phyloP scores from a whole-genome alignment of 2,329 filamentous ascomycete genomes.

The Bipolaris cookei region DNA sequence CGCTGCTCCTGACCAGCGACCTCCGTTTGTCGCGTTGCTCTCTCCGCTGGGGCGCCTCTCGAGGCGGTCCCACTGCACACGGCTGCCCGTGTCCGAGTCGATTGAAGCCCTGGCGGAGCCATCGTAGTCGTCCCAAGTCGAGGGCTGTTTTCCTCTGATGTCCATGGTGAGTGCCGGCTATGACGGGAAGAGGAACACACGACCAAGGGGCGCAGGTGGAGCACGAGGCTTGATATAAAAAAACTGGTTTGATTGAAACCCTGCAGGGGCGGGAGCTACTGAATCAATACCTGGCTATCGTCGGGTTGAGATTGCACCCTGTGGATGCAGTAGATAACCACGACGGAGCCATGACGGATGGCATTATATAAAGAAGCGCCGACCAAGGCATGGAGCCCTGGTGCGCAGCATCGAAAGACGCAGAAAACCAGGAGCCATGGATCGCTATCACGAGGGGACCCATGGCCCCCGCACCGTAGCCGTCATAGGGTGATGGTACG shows the following conservation, averaged over 20 bases:
- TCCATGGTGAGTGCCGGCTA: conserved; percentile 39
- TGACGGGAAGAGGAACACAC: conserved; percentile 3
- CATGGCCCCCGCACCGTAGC: conserved; percentile 15
- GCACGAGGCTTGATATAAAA: conserved; percentile 13
- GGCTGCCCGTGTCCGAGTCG: conserved; percentile 46
- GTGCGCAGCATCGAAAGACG: conserved; percentile 12
- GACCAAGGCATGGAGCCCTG: conserved; percentile 9
- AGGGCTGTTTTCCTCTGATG: conserved; percentile 50
- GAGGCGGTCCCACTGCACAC: conserved; percentile 49
- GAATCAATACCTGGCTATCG: conserved; percentile 37
- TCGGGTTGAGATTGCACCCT: conserved; percentile 32
- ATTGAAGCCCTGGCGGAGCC: conserved; percentile 51
- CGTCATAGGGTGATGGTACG: conserved; percentile 18
- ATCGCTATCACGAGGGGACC: conserved; percentile 17
- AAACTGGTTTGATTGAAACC: conserved; percentile 30
- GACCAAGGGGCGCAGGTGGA: conserved; percentile 12
- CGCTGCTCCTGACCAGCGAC: conserved; percentile 28
- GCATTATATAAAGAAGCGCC: conserved; percentile 27
- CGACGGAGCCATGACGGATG: conserved; percentile 11
- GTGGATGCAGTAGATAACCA: conserved; percentile 22
- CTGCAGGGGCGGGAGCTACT: conserved; percentile 45
- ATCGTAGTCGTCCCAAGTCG: conserved; percentile 56
- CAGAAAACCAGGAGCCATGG: conserved; percentile 6
- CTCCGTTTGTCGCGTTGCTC: conserved; percentile 35
- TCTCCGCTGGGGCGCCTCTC: conserved; percentile 40